Percentiles rank a stretch among this genome's conserved stretches.
These are phyloP conservation scores for Globisporangium acanthophoron DNA, from an alignment of 352 stramenopile genomes.

Conservation along the genomic window DNA sequence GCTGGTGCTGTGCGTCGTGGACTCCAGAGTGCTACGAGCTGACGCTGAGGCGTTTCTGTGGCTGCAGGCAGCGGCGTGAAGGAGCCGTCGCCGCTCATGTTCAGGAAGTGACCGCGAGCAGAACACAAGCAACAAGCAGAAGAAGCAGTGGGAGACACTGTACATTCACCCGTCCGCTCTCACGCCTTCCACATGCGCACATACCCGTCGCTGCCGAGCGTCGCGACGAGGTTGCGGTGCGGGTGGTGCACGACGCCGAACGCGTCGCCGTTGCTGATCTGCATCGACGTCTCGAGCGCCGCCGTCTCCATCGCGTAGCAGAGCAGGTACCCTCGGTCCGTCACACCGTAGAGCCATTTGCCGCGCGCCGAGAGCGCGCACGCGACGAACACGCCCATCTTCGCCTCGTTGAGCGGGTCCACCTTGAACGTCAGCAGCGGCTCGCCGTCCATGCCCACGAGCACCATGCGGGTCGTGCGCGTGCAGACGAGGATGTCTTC, in stretches of 20 bases:
- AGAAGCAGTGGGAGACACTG: not conserved
- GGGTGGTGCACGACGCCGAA: constrained; percentile 85
- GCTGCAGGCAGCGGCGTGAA: constrained; percentile 1
- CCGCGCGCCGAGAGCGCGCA: constrained; percentile 73
- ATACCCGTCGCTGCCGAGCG: constrained; percentile 83
- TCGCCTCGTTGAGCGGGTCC: constrained; percentile 52
- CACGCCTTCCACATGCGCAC: constrained; percentile 78
- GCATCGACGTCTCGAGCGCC: constrained; percentile 64
- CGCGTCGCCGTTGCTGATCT: constrained; percentile 77
- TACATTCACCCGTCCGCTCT: constrained; percentile 2
- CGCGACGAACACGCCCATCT: constrained; percentile 84
- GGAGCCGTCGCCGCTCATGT: constrained; percentile 16
- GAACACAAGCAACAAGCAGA: constrained; percentile 19
- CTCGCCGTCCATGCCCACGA: constrained; percentile 70
- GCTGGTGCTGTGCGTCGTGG: not conserved
- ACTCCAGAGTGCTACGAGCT: not conserved
- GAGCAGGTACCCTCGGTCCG: constrained; percentile 79
- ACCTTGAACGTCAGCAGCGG: constrained; percentile 59
- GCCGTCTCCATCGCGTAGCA: constrained; percentile 57
- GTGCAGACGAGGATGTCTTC: constrained; percentile 87
- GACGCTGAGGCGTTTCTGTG: not conserved
- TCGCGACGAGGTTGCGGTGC: constrained; percentile 86
- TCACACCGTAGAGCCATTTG: constrained; percentile 85
- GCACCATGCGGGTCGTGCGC: constrained; percentile 69
- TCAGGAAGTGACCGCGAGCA: constrained; percentile 14